Evolutionary conservation across 306 rosid species (phyloP).

Genomic region (Fragaria iinumae): DNA sequence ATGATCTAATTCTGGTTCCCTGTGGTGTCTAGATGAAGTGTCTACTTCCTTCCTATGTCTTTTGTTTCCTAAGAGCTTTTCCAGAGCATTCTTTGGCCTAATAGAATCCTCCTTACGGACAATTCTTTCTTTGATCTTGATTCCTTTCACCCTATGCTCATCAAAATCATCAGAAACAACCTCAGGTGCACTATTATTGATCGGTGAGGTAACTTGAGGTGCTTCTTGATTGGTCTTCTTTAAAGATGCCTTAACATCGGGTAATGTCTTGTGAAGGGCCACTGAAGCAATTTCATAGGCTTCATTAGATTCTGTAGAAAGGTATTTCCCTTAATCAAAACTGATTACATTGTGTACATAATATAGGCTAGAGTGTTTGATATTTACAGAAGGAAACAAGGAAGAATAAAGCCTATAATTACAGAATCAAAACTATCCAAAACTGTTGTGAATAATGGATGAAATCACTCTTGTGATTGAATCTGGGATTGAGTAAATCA

Average conservation of each 20-base stretch:
- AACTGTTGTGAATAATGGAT: no score
- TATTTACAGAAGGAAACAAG: no score
- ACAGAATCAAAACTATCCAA: no score
- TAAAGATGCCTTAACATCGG: neutral
- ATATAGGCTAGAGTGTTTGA: no score
- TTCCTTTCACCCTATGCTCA: neutral
- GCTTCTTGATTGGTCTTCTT: neutral
- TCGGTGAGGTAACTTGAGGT: neutral
- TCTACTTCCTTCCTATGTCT: neutral
- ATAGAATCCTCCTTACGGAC: neutral
- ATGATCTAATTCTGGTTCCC: neutral
- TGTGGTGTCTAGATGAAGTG: neutral
- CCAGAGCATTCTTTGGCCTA: neutral
- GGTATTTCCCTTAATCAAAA: no score
- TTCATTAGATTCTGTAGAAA: no score
- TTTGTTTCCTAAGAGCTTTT: neutral
- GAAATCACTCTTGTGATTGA: no score
- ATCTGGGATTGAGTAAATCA: no score
- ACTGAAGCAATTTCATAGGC: neutral
- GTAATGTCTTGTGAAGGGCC: neutral
- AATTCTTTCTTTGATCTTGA: neutral
- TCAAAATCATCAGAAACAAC: neutral
- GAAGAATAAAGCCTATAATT: no score
- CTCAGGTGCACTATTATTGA: neutral
- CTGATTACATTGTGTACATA: no score